A percentile compares a stretch with the other conserved stretches of the same genome.
These are phyloP conservation scores for Leccinum cinnamomeum DNA, from an alignment of 1,284 basidiomycete genomes.

Conservation along the genomic window DNA sequence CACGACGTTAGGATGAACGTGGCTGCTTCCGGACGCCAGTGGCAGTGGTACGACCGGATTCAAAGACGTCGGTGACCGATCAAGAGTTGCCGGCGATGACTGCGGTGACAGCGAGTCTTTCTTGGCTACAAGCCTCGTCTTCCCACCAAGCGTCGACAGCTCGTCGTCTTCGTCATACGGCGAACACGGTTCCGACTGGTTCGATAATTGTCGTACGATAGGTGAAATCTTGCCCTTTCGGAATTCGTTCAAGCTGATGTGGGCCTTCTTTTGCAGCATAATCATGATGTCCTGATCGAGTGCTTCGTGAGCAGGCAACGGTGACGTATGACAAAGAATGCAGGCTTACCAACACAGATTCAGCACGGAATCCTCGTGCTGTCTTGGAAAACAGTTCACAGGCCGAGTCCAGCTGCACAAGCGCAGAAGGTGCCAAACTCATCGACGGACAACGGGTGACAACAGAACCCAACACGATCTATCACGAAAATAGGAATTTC, in stretches of 20 bases:
- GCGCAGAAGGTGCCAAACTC: conserved; percentile 75
- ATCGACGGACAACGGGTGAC: conserved; percentile 81
- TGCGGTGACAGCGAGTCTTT: conserved; percentile 53
- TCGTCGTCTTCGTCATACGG: conserved; percentile 66
- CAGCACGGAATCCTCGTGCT: conserved; percentile 66
- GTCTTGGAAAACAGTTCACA: conserved; percentile 73
- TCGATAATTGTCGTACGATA: conserved; percentile 41
- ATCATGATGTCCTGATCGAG: conserved; percentile 45
- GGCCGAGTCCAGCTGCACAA: conserved; percentile 74
- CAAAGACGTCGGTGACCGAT: conserved; percentile 66
- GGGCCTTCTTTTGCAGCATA: conserved; percentile 55
- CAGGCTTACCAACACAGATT: conserved; percentile 61
- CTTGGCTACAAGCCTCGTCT: conserved; percentile 66
- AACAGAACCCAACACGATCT: conserved; percentile 78
- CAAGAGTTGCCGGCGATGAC: conserved; percentile 50
- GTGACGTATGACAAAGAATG: not conserved
- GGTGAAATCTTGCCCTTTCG: conserved; percentile 57
- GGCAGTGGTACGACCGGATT: conserved; percentile 67
- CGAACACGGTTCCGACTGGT: conserved; percentile 46
- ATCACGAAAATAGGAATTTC: conserved; percentile 13
- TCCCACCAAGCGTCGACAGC: conserved; percentile 66
- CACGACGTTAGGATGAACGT: conserved; percentile 57
- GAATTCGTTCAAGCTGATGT: conserved; percentile 61
- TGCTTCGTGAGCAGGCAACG: conserved; percentile 10
- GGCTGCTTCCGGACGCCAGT: conserved; percentile 41